Evolutionary conservation across 1,139 yeast species (phyloP), one percentile per base, ranked within the genome.

Genomic region (Yamadazyma mexicana): DNA sequence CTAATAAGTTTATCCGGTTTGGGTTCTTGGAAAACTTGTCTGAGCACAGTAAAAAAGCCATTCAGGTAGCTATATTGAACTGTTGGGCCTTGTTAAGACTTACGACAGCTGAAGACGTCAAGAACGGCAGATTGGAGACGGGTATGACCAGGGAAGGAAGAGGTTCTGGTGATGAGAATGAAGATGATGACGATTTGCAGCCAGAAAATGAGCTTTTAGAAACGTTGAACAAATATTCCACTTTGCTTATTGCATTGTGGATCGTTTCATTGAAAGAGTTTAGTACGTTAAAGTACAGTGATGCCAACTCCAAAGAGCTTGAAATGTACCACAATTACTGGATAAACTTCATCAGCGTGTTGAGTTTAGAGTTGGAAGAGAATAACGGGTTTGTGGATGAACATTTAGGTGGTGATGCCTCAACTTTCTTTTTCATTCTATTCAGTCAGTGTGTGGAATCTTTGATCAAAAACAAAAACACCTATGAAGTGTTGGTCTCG

Each of bases 31-130:
- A 71, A 44, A 62, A 58, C 34, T 62, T 70, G 66, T 67, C 75
- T 6, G 78, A 73, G 45, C 64, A 57, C 45, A 84, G 91, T 1
- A 79, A 79, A 46, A 77, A 79, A 37, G 78, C 83, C 44, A 73
- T 88, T 35, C 82, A 81, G 47, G 64, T 88, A 16, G 78, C 94
- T 0, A 77, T 88, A 30, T 68, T 92, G 45, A 83, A 88, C 46
- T 81, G 96, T 27, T 92, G 98, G 98, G 96, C 98, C 0, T 77
- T 81, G 37, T 64, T 92, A 37, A 80, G 79, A 40, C 75, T 86
- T 25, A 69, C 78, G 22, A 57, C 71, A 3, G 52, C 62, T 4
- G 61, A 57, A 58, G 45, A 62, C 56, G 8, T 39, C 24, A 39
- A 43, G 20, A 31, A 31, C 25, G 26, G 17, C 14, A 28, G 28